Evolutionary conservation across 192 early-diverging fungal genomes (phyloP), one percentile per base, ranked within the genome.

Genomic region (Backusella psychrophila): DNA sequence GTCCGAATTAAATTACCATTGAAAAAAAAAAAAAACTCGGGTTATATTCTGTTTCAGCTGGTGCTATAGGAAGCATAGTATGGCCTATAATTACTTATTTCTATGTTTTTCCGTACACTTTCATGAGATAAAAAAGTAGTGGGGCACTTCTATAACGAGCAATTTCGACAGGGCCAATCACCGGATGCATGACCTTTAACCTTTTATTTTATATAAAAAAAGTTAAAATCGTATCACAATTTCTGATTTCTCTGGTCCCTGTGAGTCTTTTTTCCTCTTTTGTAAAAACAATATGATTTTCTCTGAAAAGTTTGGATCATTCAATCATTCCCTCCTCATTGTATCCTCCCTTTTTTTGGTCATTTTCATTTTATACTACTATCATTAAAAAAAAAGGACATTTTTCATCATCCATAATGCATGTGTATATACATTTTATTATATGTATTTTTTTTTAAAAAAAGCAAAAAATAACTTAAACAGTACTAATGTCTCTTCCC

Each of bases 401-500:
- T 15, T 44, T 44, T 44, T 44, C 42, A 44, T 17, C 15, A 39
- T 39, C 38, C 9, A 12, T 33, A 33, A 33, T 39, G 38, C 2
- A 39, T 39, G 38, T 11, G 11, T 39, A 39, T 39, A 11, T 39
- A 3, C 11, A 39, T 39, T 39, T 39, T 39, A 39, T 39, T 39
- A 33, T 39, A 11, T 44, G 17, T 17, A 3, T 3, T 33, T 33
- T 33, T 33, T 33, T 3, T 3, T 3, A 33, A 33, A 33, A 33
- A 33, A 33, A 33, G 33, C 33, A 33, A 33, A 33, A 17, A 44
- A 15, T 59, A 29, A 26, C 52, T 73, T 76, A 80, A 36, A 80
- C 65, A 3, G 74, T 66, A n/a, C 69, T 72, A 15, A 80, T 67
- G 42, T 80, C 79, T 56, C 79, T 72, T n/a, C 79, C 79, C 65